phyloP scores from a whole-genome alignment of 495 filamentous ascomycete genomes.

The Xylaria scruposa region DNA sequence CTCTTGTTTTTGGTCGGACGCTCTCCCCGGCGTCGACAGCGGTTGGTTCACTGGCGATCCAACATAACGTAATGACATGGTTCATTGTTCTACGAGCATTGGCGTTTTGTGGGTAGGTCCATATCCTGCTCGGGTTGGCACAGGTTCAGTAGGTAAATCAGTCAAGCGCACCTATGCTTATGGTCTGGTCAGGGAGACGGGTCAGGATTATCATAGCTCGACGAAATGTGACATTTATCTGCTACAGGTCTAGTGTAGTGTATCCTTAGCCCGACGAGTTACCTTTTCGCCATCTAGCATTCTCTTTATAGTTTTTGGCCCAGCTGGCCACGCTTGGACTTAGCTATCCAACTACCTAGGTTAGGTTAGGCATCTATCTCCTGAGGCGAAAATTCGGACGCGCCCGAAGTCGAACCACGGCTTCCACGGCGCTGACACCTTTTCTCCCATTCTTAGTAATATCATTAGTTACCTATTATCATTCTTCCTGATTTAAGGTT shows the following conservation, averaged over 20 bases:
- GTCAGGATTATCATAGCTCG: background rate
- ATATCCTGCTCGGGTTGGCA: constrained; percentile 20
- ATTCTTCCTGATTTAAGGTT: background rate
- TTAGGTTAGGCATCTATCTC: background rate
- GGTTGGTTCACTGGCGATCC: background rate
- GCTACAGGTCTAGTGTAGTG: background rate
- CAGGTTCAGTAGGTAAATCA: constrained; percentile 11
- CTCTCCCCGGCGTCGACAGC: background rate
- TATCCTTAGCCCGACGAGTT: background rate
- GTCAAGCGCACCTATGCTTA: background rate
- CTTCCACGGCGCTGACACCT: background rate
- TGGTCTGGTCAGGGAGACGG: constrained; percentile 7
- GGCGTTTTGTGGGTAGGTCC: constrained; percentile 34
- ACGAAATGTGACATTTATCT: constrained; percentile 4
- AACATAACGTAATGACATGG: background rate
- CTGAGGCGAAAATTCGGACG: background rate
- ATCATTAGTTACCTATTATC: background rate
- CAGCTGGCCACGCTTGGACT: background rate
- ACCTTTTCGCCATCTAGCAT: background rate
- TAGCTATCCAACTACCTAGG: background rate
- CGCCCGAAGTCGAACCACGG: background rate
- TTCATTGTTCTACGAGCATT: constrained; percentile 33
- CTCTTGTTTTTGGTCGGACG: background rate
- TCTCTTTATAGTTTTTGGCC: background rate
- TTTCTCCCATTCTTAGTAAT: constrained; percentile 2